Percentiles rank a stretch among this genome's conserved stretches.
phyloP scores from a whole-genome alignment of 352 stramenopile genomes.

The Globisporangium camurandrum region DNA sequence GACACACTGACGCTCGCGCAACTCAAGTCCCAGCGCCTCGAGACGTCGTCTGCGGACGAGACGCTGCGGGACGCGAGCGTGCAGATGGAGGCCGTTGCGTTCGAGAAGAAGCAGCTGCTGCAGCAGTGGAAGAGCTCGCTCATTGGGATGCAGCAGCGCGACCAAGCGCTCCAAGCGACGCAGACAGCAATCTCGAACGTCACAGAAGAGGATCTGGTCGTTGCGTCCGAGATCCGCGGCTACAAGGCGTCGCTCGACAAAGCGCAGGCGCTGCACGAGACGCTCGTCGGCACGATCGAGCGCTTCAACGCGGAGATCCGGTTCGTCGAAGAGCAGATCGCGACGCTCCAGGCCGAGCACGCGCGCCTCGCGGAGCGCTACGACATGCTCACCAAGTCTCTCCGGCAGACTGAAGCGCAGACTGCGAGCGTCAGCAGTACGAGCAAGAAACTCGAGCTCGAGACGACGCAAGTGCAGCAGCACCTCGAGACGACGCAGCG shows the following conservation, averaged over 20 bases:
- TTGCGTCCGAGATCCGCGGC: slow-evolving; percentile 83
- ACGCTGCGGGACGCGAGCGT: slow-evolving; percentile 82
- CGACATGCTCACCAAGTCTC: slow-evolving; percentile 81
- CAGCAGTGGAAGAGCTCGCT: slow-evolving; percentile 95
- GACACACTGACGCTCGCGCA: slow-evolving; percentile 74
- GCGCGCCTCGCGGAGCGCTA: slow-evolving; percentile 76
- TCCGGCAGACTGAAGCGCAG: slow-evolving; percentile 84
- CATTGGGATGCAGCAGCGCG: slow-evolving; percentile 84
- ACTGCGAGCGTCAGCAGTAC: slow-evolving; percentile 49
- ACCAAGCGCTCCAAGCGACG: slow-evolving; percentile 90
- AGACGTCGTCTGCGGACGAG: slow-evolving; percentile 80
- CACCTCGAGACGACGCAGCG: slow-evolving; percentile 83
- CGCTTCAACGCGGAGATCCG: slow-evolving; percentile 77
- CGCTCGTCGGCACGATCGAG: slow-evolving; percentile 75
- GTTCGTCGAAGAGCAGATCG: slow-evolving; percentile 67
- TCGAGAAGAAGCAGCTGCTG: slow-evolving; percentile 94
- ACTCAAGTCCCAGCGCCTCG: slow-evolving; percentile 74
- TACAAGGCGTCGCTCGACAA: slow-evolving; percentile 83
- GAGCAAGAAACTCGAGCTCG: slow-evolving; percentile 63
- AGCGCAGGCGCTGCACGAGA: slow-evolving; percentile 79
- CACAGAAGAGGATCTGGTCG: slow-evolving; percentile 74
- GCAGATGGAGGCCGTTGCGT: slow-evolving; percentile 90
- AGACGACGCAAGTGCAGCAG: slow-evolving; percentile 55
- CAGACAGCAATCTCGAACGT: slow-evolving; percentile 72
- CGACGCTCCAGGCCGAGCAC: slow-evolving; percentile 46